Evolutionary conservation across 352 stramenopile genomes (phyloP), one percentile per base, ranked within the genome.

Genomic region (Blastocystis sp.): DNA sequence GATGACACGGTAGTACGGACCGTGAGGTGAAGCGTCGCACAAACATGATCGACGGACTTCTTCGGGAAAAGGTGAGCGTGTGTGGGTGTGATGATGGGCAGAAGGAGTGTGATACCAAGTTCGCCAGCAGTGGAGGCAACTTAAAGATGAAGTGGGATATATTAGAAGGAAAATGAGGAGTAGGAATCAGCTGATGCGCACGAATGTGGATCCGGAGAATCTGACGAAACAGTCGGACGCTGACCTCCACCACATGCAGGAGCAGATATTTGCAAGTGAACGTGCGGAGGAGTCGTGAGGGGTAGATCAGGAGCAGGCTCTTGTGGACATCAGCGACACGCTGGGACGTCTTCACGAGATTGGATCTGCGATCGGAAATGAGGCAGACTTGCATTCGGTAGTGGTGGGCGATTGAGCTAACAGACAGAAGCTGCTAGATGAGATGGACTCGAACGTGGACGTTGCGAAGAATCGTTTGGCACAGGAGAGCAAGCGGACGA

Each of bases 201-300:
- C 29, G 53, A 81, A 81, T 42, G 54, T 63, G 9, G 69, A 81
- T 40, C 40, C 69, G 4, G 69, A 81, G 46, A 81, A 46, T 51
- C 32, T 81, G 53, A 81, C 69, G n/a, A 81, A 81, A 44, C 69
- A 81, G 46, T 63, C 69, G 46, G 69, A 81, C 32, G 48, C 48
- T 32, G 69, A 81, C 27, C 69, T 81, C 8, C 69, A 81, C 42
- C 46, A 81, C 27, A 81, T 81, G 69, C 69, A 81, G 69, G 69
- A 81, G 24, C 69, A 81, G 24, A 57, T 61, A 8, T 81, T 81
- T 81, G 69, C 69, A 14, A 51, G 69, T 81, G 53, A 21, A 21
- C 18, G 16, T 8, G 6, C 18, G 27, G n/a, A 21, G 36, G 18
- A 9, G 1, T 29, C 0, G 0, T 57, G 18, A 64, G 14, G 14